These are phyloP conservation scores for Cladosporium sphaerospermum DNA, from an alignment of 2,329 filamentous ascomycete genomes.

Conservation along the genomic window DNA sequence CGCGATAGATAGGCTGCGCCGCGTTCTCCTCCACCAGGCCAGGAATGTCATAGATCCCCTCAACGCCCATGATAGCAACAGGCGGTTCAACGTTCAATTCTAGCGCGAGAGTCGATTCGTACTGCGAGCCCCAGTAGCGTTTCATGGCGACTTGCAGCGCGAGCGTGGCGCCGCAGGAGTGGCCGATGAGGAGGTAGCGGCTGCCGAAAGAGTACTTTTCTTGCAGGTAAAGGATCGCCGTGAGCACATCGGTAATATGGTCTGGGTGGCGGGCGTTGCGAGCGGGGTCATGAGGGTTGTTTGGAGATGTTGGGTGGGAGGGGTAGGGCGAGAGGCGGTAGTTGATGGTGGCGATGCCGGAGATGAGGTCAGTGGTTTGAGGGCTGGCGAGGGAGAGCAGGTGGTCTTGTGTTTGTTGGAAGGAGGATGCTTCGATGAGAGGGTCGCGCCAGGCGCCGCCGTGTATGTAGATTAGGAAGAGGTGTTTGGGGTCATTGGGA, in stretches of 20 bases:
- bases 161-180: conserved; percentile 59
- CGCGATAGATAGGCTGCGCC: conserved; percentile 47
- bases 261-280: conserved; percentile 52
- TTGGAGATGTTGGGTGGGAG: conserved; percentile 39
- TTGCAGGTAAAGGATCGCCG: conserved; percentile 48
- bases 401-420: conserved; percentile 33
- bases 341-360: conserved; percentile 58
- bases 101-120: conserved; percentile 22
- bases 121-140: conserved; percentile 29
- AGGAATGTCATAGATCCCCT: conserved; percentile 61
- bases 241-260: conserved; percentile 53
- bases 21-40: conserved; percentile 43
- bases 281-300: conserved; percentile 39
- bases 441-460: conserved; percentile 48
- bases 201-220: conserved; percentile 38
- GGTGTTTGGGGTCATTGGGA: conserved; percentile 14
- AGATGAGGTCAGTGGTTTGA: conserved; percentile 33
- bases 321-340: conserved; percentile 56
- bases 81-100: conserved; percentile 34
- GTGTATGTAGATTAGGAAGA: conserved; percentile 40
- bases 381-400: conserved; percentile 25
- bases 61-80: conserved; percentile 52
- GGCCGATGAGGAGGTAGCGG: conserved; percentile 53
- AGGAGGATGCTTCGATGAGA: conserved; percentile 30
- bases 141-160: conserved; percentile 55